Conservation (phyloP, 345 rosid genomes). For the Brassica napus region DNA sequence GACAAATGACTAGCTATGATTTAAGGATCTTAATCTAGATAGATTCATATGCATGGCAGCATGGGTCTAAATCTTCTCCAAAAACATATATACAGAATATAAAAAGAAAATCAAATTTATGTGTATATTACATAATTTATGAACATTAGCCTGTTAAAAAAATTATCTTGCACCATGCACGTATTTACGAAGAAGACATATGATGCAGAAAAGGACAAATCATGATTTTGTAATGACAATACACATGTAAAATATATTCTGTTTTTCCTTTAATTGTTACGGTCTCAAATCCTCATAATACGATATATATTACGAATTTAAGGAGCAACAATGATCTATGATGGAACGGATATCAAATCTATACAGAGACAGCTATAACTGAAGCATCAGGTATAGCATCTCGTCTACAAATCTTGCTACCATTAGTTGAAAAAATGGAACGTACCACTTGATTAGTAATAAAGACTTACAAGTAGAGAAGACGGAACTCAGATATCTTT, state of each 20-base stretch:
- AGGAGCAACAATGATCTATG: background rate
- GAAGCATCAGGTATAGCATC: background rate
- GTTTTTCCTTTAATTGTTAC: background rate
- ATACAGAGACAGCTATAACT: background rate
- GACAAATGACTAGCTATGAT: too few relatives aligned
- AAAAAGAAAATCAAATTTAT: too few relatives aligned
- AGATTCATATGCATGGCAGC: too few relatives aligned
- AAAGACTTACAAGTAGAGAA: constrained; percentile 5
- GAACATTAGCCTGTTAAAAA: too few relatives aligned
- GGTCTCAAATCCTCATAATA: background rate
- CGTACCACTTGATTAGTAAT: constrained; percentile 16
- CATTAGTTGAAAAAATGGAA: background rate
- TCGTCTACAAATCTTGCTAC: background rate
- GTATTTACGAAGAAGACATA: background rate
- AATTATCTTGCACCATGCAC: background rate
- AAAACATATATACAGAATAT: too few relatives aligned
- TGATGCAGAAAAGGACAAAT: background rate
- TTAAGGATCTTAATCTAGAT: too few relatives aligned
- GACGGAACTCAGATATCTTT: background rate
- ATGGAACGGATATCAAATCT: background rate
- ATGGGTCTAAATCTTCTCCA: too few relatives aligned
- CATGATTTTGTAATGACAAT: background rate
- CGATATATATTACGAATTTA: background rate
- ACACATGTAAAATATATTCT: background rate
- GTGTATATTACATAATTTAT: too few relatives aligned